Evolutionary conservation across 148 eudicot genomes (phyloP).

Genomic region (Camellia lanceoleosa): DNA sequence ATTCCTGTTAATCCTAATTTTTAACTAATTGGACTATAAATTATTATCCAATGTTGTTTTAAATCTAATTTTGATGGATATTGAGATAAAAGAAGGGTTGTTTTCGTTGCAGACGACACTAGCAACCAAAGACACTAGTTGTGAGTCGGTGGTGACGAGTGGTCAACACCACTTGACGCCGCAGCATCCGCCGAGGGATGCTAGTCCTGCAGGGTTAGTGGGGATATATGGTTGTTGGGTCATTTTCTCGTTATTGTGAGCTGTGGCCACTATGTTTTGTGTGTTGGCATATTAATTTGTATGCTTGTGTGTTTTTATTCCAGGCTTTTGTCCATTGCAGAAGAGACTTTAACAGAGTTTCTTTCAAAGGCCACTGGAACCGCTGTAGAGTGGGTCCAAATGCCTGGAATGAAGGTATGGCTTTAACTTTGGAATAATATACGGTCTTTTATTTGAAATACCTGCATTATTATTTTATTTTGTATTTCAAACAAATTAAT

Average conservation of each 20-base stretch:
- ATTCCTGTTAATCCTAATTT: not conserved
- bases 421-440: not conserved
- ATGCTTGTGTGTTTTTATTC: slow-evolving; percentile 29
- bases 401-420: slow-evolving; percentile 99
- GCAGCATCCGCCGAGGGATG: slow-evolving; percentile 96
- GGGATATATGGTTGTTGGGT: slow-evolving; percentile 46
- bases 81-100: slow-evolving; percentile 11
- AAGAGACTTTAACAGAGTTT: slow-evolving; percentile 99
- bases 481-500: not conserved
- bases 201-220: slow-evolving; percentile 99
- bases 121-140: slow-evolving; percentile 84
- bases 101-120: slow-evolving; percentile 50
- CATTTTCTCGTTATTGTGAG: slow-evolving; percentile 39
- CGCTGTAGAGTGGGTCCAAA: slow-evolving; percentile 99
- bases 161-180: slow-evolving; percentile 94
- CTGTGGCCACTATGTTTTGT: slow-evolving; percentile 28
- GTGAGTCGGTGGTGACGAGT: slow-evolving; percentile 98
- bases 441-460: not conserved
- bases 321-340: slow-evolving; percentile 99
- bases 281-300: slow-evolving; percentile 36
- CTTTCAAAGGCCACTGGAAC: slow-evolving; percentile 99
- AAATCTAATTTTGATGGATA: not conserved
- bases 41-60: not conserved
- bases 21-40: not conserved
- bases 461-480: not conserved